Evolutionary conservation across 2,329 filamentous ascomycete species (phyloP).

Genomic region (Monosporascus ibericus): DNA sequence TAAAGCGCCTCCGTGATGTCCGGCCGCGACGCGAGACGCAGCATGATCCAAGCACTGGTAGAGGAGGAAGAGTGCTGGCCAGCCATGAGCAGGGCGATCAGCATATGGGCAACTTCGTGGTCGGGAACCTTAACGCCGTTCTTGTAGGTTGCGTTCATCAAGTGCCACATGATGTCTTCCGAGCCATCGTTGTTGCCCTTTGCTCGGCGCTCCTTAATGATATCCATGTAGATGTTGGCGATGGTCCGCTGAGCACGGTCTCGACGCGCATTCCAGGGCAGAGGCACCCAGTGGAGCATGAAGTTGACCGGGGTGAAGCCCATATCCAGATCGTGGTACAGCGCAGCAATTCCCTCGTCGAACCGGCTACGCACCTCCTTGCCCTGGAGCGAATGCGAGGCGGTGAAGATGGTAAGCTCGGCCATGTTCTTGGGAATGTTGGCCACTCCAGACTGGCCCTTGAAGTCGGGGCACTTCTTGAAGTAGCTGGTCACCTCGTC

Average conservation of each 20-base stretch:
- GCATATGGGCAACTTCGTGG: conserved; percentile 82
- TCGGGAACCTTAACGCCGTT: conserved; percentile 74
- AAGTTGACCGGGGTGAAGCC: conserved; percentile 88
- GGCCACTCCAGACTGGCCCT: conserved; percentile 60
- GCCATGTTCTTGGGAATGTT: conserved; percentile 72
- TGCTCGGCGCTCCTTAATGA: conserved; percentile 65
- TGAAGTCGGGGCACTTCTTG: conserved; percentile 60
- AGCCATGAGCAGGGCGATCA: conserved; percentile 90
- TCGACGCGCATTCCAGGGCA: conserved; percentile 81
- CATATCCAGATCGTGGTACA: conserved; percentile 88
- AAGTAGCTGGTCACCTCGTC: conserved; percentile 69
- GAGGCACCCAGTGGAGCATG: conserved; percentile 79
- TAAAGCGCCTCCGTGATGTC: conserved; percentile 76
- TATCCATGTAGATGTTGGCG: conserved; percentile 74
- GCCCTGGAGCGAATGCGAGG: conserved; percentile 78
- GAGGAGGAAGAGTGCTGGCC: conserved; percentile 86
- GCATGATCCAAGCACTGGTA: conserved; percentile 77
- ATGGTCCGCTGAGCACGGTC: conserved; percentile 77
- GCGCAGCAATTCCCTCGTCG: conserved; percentile 70
- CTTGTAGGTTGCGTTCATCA: conserved; percentile 84
- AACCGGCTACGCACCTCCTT: conserved; percentile 76
- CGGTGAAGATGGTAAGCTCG: conserved; percentile 85
- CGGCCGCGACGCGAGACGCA: conserved; percentile 71
- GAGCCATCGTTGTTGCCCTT: conserved; percentile 39
- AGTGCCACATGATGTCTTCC: conserved; percentile 82